A percentile compares a stretch with the other conserved stretches of the same genome.
Evolutionary conservation across 257 asterid genomes (phyloP).

Genomic region (Nicotiana noctiflora): DNA sequence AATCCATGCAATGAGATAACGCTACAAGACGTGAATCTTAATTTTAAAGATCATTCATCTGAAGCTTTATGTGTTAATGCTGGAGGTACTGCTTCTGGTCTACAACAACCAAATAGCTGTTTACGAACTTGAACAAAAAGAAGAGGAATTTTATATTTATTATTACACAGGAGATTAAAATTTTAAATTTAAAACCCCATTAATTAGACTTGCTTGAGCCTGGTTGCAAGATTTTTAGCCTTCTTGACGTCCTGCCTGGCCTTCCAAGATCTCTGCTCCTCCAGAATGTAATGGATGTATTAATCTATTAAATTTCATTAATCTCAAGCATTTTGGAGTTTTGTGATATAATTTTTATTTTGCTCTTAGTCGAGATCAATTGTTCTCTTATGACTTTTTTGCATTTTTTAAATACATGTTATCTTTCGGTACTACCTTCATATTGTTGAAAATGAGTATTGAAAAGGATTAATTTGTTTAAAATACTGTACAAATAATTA

Average conservation of each 20-base stretch:
- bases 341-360: background rate
- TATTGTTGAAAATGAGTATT: background rate
- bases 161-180: background rate
- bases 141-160: background rate
- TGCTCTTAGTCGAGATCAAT: background rate
- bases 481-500: background rate
- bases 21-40: conserved; percentile 33
- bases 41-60: conserved; percentile 23
- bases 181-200: background rate
- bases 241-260: background rate
- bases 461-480: too few species aligned
- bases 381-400: background rate
- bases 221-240: background rate
- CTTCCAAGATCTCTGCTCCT: background rate
- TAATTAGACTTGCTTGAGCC: background rate
- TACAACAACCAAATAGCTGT: conserved; percentile 39
- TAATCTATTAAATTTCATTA: background rate
- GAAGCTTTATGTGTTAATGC: conserved; percentile 42
- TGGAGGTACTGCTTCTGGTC: conserved; percentile 35
- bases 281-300: background rate
- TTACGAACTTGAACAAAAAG: conserved; percentile 10
- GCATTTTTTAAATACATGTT: background rate
- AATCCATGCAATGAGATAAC: conserved; percentile 44
- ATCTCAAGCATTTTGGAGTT: background rate
- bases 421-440: background rate